A percentile compares a stretch with the other conserved stretches of the same genome.
Conservation (phyloP, 768 basidiomycete species). For the Suillus subalutaceus region DNA sequence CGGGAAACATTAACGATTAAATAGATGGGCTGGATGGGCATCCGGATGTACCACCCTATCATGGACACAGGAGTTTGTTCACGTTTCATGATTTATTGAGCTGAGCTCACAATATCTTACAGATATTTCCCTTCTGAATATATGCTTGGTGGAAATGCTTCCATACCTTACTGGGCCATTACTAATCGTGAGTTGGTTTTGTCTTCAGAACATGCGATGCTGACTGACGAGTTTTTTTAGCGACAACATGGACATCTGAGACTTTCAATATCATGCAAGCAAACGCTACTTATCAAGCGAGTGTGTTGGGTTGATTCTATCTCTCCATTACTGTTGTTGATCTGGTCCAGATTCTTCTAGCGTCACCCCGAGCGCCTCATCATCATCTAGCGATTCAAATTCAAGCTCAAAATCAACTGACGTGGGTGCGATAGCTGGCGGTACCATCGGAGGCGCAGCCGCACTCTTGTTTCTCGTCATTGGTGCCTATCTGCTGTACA, state of each 20-base stretch:
- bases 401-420: slow-evolving; percentile 9
- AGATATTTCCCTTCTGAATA: slow-evolving; percentile 45
- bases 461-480: slow-evolving; percentile 19
- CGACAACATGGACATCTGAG: slow-evolving; percentile 34
- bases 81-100: not conserved
- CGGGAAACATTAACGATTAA: not conserved
- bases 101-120: not conserved
- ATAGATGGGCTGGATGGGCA: slow-evolving; percentile 27
- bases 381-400: slow-evolving; percentile 8
- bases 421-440: slow-evolving; percentile 27
- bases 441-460: slow-evolving; percentile 22
- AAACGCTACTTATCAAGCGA: not conserved
- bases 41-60: not conserved
- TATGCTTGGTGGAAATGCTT: slow-evolving; percentile 30
- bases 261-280: slow-evolving; percentile 36
- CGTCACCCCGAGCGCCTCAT: not conserved
- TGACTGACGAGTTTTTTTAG: slow-evolving; percentile 26
- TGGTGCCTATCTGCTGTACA: slow-evolving; percentile 22
- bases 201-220: not conserved
- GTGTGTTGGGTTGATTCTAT: slow-evolving; percentile 18
- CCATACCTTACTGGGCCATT: slow-evolving; percentile 52
- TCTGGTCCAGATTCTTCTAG: not conserved
- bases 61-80: not conserved
- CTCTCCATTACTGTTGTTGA: not conserved
- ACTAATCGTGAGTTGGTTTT: slow-evolving; percentile 43